Percentiles rank a stretch among this genome's conserved stretches.
These are phyloP conservation scores for Kwoniella sp. DNA, from an alignment of 768 basidiomycete genomes.

Conservation along the genomic window DNA sequence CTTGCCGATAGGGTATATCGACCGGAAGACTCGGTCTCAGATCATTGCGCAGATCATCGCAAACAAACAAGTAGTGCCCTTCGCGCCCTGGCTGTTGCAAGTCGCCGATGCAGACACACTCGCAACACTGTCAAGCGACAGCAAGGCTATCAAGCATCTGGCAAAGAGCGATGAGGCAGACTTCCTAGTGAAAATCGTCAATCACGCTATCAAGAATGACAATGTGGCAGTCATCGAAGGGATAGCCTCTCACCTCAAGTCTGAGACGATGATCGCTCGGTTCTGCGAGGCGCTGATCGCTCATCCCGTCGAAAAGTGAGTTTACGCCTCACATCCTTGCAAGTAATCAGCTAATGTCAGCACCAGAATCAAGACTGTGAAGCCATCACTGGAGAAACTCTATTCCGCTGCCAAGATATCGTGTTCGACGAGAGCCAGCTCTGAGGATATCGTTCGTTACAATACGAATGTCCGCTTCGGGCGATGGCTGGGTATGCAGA, in stretches of 20 bases:
- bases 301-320: conserved; percentile 1
- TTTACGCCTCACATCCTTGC: neutral
- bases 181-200: neutral
- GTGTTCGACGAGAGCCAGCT: neutral
- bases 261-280: neutral
- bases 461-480: neutral
- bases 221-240: neutral
- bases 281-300: neutral
- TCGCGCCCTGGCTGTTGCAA: neutral
- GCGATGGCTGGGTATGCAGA: neutral
- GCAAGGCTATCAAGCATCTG: neutral
- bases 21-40: neutral
- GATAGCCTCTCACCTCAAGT: neutral
- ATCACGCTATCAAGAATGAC: neutral
- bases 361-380: neutral
- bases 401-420: neutral
- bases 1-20: neutral
- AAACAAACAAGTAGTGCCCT: neutral
- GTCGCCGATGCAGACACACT: neutral
- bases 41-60: neutral
- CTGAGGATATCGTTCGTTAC: neutral
- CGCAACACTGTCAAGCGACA: neutral
- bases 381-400: neutral
- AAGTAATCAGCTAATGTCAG: neutral
- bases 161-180: neutral